These are phyloP conservation scores for Globisporangium recalcitrans DNA, from an alignment of 352 stramenopile species.

Conservation along the genomic window DNA sequence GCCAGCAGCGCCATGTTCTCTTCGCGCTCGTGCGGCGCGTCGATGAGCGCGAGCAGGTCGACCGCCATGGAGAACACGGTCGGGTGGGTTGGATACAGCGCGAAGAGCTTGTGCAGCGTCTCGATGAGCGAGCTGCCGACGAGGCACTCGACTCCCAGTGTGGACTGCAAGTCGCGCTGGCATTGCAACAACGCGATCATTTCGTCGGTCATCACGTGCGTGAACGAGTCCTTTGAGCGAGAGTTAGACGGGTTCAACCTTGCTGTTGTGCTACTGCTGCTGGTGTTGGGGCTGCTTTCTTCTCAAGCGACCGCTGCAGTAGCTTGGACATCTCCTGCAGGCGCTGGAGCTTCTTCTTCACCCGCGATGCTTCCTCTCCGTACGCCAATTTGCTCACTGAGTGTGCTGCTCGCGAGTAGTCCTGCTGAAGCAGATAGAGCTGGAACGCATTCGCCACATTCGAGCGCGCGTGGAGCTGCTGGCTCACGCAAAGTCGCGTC, in stretches of 20 bases:
- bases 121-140: conserved; percentile 49
- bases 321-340: conserved; percentile 35
- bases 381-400: conserved; percentile 45
- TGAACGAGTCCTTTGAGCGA: conserved; percentile 32
- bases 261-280: not conserved
- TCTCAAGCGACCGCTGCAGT: conserved; percentile 18
- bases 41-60: conserved; percentile 30
- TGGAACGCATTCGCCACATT: conserved; percentile 32
- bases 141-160: conserved; percentile 31
- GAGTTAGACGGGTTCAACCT: conserved; percentile 4
- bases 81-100: conserved; percentile 35
- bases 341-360: conserved; percentile 25
- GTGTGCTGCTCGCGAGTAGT: conserved; percentile 30
- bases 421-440: conserved; percentile 17
- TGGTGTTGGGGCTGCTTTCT: not conserved
- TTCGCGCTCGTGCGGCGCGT: conserved; percentile 25
- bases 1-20: conserved; percentile 28
- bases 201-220: conserved; percentile 45
- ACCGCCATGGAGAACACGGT: conserved; percentile 32
- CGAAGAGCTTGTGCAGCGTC: conserved; percentile 56
- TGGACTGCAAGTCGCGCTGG: conserved; percentile 35
- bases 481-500: conserved; percentile 32
- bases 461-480: conserved; percentile 28
- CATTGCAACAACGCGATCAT: conserved; percentile 38
- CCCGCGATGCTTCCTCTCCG: conserved; percentile 35